Evolutionary conservation across 148 eudicot species (phyloP).

Genomic region (Cornus florida): DNA sequence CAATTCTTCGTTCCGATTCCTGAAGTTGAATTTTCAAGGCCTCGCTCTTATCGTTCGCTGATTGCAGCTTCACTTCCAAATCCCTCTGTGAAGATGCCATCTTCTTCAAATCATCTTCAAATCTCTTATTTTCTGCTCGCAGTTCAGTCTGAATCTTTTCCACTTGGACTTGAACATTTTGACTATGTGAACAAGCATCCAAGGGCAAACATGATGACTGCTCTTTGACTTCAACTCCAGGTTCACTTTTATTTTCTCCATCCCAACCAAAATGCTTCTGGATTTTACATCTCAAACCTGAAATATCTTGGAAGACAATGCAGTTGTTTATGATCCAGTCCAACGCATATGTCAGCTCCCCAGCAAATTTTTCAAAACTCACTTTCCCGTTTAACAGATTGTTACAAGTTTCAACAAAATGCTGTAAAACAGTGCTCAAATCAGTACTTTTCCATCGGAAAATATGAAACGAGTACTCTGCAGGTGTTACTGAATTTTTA

Average conservation of each 20-base stretch:
- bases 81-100: slow-evolving; percentile 25
- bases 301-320: slow-evolving; percentile 19
- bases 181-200: no score
- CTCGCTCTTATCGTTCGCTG: slow-evolving; percentile 29
- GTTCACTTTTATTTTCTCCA: slow-evolving; percentile 27
- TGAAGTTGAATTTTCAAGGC: slow-evolving; percentile 34
- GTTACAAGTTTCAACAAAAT: slow-evolving; percentile 22
- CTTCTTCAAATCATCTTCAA: slow-evolving; percentile 16
- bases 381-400: slow-evolving; percentile 20
- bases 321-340: slow-evolving; percentile 28
- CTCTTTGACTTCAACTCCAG: neutral
- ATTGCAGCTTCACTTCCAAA: slow-evolving; percentile 26
- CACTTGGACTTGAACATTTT: no score
- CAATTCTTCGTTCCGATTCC: slow-evolving; percentile 39
- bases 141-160: no score
- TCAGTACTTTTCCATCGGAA: slow-evolving; percentile 32
- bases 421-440: slow-evolving; percentile 12
- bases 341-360: slow-evolving; percentile 15
- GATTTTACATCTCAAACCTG: slow-evolving; percentile 28
- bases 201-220: no score
- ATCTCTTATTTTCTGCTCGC: no score
- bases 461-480: slow-evolving; percentile 16
- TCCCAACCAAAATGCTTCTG: slow-evolving; percentile 31
- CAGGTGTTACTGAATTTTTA: neutral
- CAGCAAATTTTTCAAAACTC: slow-evolving; percentile 21